Conservation (phyloP, 1,284 basidiomycete species). For the Coniferiporia weirii region DNA sequence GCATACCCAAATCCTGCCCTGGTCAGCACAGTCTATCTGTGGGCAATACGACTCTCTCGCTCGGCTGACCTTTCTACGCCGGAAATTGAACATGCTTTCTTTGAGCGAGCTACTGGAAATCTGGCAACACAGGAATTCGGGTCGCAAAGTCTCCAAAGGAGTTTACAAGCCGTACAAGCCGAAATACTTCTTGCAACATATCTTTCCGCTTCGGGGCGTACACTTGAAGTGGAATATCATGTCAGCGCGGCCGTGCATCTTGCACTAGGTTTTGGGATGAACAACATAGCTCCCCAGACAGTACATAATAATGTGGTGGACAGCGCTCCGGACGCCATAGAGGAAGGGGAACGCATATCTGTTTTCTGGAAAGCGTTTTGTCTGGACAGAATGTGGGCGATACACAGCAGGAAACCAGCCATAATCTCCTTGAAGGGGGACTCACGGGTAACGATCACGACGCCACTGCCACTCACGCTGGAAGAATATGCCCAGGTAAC, state of each 20-base stretch:
- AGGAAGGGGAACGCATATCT: constrained; percentile 14
- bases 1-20: constrained; percentile 10
- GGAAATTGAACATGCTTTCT: constrained; percentile 7
- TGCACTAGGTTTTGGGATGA: constrained; percentile 10
- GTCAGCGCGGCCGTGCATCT: constrained; percentile 12
- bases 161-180: constrained; percentile 14
- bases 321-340: constrained; percentile 6
- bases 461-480: constrained; percentile 10
- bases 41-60: constrained; percentile 10
- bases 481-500: constrained; percentile 5
- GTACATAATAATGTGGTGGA: background rate
- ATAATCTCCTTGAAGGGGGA: background rate
- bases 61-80: background rate
- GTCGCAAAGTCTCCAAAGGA: background rate
- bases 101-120: background rate
- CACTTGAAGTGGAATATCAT: constrained; percentile 14
- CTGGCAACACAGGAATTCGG: constrained; percentile 1
- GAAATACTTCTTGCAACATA: constrained; percentile 16
- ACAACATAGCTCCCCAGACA: constrained; percentile 1
- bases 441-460: constrained; percentile 9
- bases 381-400: constrained; percentile 14
- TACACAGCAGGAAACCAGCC: constrained; percentile 12
- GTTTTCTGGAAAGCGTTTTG: constrained; percentile 16
- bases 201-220: constrained; percentile 6
- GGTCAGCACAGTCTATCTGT: constrained; percentile 12